A percentile compares a stretch with the other conserved stretches of the same genome.
Evolutionary conservation across 1,284 basidiomycete genomes (phyloP).

Genomic region (Entoloma clypeatum): DNA sequence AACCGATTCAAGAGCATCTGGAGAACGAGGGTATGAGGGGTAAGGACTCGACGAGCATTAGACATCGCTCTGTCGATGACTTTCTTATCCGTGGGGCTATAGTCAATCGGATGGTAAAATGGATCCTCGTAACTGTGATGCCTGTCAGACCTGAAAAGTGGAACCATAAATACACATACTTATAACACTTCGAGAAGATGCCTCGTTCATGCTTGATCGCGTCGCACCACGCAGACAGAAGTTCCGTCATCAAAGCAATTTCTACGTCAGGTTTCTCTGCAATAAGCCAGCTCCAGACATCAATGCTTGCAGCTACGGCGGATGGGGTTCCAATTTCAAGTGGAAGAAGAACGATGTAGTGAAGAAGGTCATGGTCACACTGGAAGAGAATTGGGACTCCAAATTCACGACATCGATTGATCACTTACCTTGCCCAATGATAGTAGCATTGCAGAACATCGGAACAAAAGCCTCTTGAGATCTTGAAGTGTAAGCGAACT

Average conservation of each 20-base stretch:
- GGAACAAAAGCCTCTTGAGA: constrained; percentile 82
- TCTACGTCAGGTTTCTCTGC: constrained; percentile 79
- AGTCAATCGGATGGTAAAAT: constrained; percentile 83
- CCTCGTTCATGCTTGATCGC: constrained; percentile 79
- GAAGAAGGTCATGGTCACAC: constrained; percentile 85
- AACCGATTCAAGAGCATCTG: constrained; percentile 92
- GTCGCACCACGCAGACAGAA: constrained; percentile 83
- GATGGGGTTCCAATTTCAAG: constrained; percentile 88
- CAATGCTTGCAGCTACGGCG: constrained; percentile 83
- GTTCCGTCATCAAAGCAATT: constrained; percentile 77
- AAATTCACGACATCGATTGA: constrained; percentile 1
- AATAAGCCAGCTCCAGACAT: constrained; percentile 97
- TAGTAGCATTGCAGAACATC: constrained; percentile 80
- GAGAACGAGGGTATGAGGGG: constrained; percentile 82
- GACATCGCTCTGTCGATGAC: constrained; percentile 72
- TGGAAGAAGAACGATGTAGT: constrained; percentile 86
- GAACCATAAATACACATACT: constrained; percentile 47
- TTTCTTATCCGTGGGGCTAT: constrained; percentile 88
- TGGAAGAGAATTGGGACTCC: constrained; percentile 27
- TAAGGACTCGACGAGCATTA: constrained; percentile 72
- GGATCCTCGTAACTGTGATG: constrained; percentile 75
- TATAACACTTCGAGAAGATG: constrained; percentile 76
- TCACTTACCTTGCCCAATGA: constrained; percentile 58
- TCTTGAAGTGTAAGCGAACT: constrained; percentile 75
- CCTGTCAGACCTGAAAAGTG: constrained; percentile 8